Percentiles rank a stretch among this genome's conserved stretches.
phyloP scores from a whole-genome alignment of 2,329 filamentous ascomycete species.

The Pyrenophora seminiperda region DNA sequence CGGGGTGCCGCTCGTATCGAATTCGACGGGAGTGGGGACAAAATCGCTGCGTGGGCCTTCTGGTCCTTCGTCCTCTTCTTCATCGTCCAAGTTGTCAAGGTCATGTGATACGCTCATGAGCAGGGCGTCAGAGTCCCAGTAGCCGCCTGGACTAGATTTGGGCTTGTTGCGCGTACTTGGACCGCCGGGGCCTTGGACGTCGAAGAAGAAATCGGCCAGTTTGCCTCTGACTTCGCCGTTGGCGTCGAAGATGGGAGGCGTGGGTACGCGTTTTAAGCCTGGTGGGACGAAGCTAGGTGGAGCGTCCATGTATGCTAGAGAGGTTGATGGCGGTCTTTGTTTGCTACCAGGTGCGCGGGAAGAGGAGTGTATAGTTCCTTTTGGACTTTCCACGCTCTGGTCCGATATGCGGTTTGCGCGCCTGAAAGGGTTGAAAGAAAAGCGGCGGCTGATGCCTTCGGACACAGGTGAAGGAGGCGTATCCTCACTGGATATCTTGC shows the following conservation, averaged over 20 bases:
- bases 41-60: slow-evolving; percentile 15
- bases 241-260: slow-evolving; percentile 32
- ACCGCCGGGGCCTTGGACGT: slow-evolving; percentile 20
- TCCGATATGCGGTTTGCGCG: slow-evolving; percentile 24
- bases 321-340: background rate
- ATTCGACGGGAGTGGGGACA: background rate
- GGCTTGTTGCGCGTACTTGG: slow-evolving; percentile 7
- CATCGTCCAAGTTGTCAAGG: slow-evolving; percentile 13
- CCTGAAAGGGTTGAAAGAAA: slow-evolving; percentile 27
- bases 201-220: slow-evolving; percentile 44
- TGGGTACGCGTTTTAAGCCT: slow-evolving; percentile 32
- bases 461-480: slow-evolving; percentile 10
- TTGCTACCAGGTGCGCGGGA: background rate
- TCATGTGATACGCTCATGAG: slow-evolving; percentile 40
- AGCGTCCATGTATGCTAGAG: slow-evolving; percentile 24
- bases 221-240: slow-evolving; percentile 35
- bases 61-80: slow-evolving; percentile 32
- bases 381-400: slow-evolving; percentile 9
- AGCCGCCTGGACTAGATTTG: slow-evolving; percentile 21
- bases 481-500: slow-evolving; percentile 22
- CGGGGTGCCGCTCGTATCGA: slow-evolving; percentile 6
- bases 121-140: slow-evolving; percentile 46
- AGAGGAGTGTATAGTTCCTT: background rate
- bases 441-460: slow-evolving; percentile 5
- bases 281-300: slow-evolving; percentile 37